Percentiles rank a stretch among this genome's conserved stretches.
These are phyloP conservation scores for Rhododendron molle DNA, from an alignment of 148 eudicot species.

Conservation along the genomic window DNA sequence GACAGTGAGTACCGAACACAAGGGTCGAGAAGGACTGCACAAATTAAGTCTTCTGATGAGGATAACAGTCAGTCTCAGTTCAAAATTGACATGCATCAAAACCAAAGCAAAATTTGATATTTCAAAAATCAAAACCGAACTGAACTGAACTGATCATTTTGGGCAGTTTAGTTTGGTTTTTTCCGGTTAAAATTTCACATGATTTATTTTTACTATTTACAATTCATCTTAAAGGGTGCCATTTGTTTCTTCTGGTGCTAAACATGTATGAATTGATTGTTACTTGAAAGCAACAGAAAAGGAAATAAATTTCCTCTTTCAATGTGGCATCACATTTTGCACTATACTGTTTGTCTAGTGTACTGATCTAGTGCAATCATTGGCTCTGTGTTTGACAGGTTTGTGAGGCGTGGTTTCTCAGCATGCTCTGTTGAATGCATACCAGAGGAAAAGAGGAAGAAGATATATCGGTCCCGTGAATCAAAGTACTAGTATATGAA, in stretches of 20 bases:
- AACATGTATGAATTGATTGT: neutral
- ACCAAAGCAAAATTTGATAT: neutral
- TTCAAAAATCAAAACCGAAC: no score
- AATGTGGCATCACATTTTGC: no score
- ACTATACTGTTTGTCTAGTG: neutral
- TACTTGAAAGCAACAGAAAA: neutral
- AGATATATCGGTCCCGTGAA: constrained; percentile 64
- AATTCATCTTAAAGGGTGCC: neutral
- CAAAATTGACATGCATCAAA: neutral
- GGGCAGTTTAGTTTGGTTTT: neutral
- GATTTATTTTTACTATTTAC: no score
- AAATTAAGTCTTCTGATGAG: neutral
- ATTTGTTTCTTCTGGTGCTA: neutral
- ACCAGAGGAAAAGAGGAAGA: constrained; percentile 72
- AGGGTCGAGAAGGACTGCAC: neutral
- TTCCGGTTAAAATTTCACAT: neutral
- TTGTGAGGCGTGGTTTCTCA: constrained; percentile 83
- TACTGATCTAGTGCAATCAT: neutral
- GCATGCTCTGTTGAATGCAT: constrained; percentile 68
- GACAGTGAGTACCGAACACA: neutral
- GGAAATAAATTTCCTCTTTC: neutral
- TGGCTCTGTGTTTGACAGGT: constrained; percentile 39
- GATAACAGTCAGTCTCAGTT: neutral
- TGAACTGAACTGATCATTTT: neutral
- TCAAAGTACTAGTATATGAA: constrained; percentile 94